Base-by-base conservation (phyloP, 768 basidiomycete species). In the Cystofilobasidium ferigula region DNA sequence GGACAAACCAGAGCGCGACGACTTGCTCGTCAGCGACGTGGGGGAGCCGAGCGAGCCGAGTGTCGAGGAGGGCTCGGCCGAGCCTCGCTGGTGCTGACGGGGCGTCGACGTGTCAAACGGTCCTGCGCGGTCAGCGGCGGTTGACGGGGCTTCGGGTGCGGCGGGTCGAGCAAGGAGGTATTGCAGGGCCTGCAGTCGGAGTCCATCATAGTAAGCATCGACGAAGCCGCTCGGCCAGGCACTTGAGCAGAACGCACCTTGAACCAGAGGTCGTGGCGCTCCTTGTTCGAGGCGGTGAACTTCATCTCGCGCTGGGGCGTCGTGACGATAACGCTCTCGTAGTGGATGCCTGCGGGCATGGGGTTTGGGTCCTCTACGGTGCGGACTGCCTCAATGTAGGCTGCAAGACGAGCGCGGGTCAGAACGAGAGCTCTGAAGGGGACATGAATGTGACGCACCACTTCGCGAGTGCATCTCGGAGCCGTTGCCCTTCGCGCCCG, bases 231-330 rank as follows among this genome's bases (percentile, higher is more conserved):
- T 20, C 38, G 43, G 59, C 40, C 18, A 42, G 45, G 34, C 0
- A 28, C 8, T 35, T 24, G 16, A 6, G 12, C 16, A 22, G 18
- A 7, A 79, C 85, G 67, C 75, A 92, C 91, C 76, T 85, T 87
- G 61, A 90, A 79, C 95, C 95, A 99, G 68, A 97, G 91, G 71
- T 98, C 93, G 73, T 99, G 95, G 62, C 93, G 82, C 70, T 98
- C 95, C 74, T 89, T 88, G 10, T 86, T 93, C 2, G 87, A 86
- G 8, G 92, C 92, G n/a, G 95, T 98, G 72, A 99, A 86, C 79
- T 95, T 94, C 85, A 98, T 95, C 77, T 99, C 95, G 65, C 94
- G 82, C 69, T 91, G 88, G 14, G 90, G 87, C 0, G 93, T 95
- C 28, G 89, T 85, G 64, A 99, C 85, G 48, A 99, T 80, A 30